Conservation (phyloP, 805 yeast genomes). For the Starmera dryadoides region DNA sequence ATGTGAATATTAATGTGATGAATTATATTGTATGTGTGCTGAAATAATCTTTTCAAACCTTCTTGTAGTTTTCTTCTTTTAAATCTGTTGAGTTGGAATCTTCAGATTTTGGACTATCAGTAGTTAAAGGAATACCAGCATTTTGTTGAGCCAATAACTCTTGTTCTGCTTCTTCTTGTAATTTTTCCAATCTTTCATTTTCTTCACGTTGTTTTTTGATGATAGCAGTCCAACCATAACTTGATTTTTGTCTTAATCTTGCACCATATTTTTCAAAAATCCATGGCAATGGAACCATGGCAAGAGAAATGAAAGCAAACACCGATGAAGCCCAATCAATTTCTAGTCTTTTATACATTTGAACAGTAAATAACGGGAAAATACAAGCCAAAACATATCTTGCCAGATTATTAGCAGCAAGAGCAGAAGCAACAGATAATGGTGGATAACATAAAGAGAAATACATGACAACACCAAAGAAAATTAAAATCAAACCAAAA, state of each 20-base stretch:
- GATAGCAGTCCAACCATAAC: constrained; percentile 52
- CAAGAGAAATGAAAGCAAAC: constrained; percentile 57
- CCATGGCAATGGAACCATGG: constrained; percentile 73
- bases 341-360: constrained; percentile 68
- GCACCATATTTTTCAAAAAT: constrained; percentile 55
- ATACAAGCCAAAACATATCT: constrained; percentile 72
- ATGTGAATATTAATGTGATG: no score
- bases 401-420: constrained; percentile 80
- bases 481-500: constrained; percentile 62
- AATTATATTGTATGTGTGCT: no score
- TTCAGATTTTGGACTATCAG: not conserved
- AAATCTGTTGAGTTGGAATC: no score
- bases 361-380: constrained; percentile 80
- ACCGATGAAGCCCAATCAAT: constrained; percentile 77
- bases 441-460: constrained; percentile 72
- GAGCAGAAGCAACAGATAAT: constrained; percentile 71
- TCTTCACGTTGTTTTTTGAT: constrained; percentile 32
- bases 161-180: constrained; percentile 10
- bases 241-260: constrained; percentile 44
- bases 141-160: no score
- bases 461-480: constrained; percentile 63
- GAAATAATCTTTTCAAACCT: no score
- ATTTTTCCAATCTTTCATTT: constrained; percentile 8
- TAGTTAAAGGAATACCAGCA: not conserved
- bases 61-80: no score